Conservation (phyloP, 2,329 filamentous ascomycete species). For the Phoma herbarum region DNA sequence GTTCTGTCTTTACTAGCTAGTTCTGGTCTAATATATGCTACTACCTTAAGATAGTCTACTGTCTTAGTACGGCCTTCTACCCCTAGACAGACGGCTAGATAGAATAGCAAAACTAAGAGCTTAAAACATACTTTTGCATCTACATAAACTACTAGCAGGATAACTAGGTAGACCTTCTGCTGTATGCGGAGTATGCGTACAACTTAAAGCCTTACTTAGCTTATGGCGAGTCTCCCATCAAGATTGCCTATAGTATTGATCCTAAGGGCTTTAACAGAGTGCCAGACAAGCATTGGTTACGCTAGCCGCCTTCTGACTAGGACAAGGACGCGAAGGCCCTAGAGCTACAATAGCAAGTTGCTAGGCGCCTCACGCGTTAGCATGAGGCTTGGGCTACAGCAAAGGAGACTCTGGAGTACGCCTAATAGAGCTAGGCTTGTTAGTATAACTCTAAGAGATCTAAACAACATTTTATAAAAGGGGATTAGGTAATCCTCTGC, state of each 20-base stretch:
- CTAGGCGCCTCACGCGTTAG: not conserved
- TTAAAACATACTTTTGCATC: not conserved
- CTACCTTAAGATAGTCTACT: no score
- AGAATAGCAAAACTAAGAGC: not conserved
- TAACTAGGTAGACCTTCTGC: not conserved
- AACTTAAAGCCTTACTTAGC: not conserved
- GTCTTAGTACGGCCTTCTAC: no score
- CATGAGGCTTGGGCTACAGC: constrained; percentile 1
- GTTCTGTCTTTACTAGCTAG: constrained; percentile 1
- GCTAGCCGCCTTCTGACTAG: not conserved
- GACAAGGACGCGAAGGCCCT: constrained; percentile 3
- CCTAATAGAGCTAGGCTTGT: not conserved
- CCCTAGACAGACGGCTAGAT: no score
- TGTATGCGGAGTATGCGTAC: no score
- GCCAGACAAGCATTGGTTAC: constrained; percentile 1
- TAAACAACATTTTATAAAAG: constrained; percentile 1
- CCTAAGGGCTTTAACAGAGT: constrained; percentile 1
- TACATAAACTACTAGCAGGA: not conserved
- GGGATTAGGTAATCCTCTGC: constrained; percentile 1
- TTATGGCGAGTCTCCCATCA: not conserved
- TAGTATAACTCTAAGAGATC: constrained; percentile 5
- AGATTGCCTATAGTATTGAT: constrained; percentile 2
- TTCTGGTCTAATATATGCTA: constrained; percentile 2
- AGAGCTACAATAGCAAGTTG: constrained; percentile 1
- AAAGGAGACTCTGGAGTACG: constrained; percentile 3